These are phyloP conservation scores for Coelastrella sp. DNA, from an alignment of 139 green algal species.

Conservation along the genomic window DNA sequence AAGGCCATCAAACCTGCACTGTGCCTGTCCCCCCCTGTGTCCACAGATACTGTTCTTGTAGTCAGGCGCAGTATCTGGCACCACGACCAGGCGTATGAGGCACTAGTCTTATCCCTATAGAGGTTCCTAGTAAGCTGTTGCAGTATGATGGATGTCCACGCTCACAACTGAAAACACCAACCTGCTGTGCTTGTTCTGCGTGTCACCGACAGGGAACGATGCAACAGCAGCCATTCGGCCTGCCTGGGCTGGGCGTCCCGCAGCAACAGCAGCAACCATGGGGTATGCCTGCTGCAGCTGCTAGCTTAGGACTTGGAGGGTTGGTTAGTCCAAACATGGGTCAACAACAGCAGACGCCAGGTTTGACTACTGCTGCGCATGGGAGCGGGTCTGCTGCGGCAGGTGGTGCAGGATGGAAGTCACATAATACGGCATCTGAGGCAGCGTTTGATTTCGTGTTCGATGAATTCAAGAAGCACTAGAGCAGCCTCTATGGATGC, in stretches of 20 bases:
- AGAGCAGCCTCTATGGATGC: neutral
- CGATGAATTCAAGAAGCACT: slow-evolving; percentile 48
- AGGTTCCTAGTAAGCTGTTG: no score
- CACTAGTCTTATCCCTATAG: no score
- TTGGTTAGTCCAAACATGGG: neutral
- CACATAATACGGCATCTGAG: neutral
- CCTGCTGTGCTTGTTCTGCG: no score
- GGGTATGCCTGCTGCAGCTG: neutral
- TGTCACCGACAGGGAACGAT: no score
- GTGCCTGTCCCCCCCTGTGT: no score
- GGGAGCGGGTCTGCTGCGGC: neutral
- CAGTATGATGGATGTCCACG: no score
- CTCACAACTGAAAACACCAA: no score
- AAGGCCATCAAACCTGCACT: no score
- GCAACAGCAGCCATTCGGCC: neutral
- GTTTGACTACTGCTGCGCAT: neutral
- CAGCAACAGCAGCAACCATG: slow-evolving; percentile 2
- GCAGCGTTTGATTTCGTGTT: slow-evolving; percentile 54
- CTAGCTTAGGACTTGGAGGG: neutral
- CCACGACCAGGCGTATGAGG: no score
- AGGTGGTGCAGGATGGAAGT: slow-evolving; percentile 3
- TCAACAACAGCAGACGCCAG: neutral
- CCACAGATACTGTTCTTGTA: no score
- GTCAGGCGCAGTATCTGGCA: no score
- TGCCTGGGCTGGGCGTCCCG: neutral